phyloP scores from a whole-genome alignment of 1,284 basidiomycete genomes.

The Inonotus hispidus region DNA sequence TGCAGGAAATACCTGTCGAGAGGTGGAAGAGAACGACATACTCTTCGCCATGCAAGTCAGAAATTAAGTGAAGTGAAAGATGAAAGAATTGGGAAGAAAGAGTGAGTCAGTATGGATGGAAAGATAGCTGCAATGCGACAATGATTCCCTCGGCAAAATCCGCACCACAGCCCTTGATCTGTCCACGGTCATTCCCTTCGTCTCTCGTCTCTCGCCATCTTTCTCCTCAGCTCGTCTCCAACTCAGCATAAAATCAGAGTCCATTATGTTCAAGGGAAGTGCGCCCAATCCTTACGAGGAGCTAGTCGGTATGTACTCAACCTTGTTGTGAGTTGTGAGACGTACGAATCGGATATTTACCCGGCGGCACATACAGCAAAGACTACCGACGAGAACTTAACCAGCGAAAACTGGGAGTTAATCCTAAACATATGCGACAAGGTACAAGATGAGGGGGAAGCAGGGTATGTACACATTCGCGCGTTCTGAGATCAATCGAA shows the following conservation, averaged over 20 bases:
- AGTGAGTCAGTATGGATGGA: background rate
- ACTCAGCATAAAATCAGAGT: conserved; percentile 10
- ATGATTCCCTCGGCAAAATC: background rate
- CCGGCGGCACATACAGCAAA: conserved; percentile 50
- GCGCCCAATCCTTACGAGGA: conserved; percentile 87
- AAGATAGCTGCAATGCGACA: background rate
- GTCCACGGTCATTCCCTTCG: background rate
- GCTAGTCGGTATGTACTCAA: conserved; percentile 68
- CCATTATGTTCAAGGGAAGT: conserved; percentile 61
- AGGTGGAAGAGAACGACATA: background rate
- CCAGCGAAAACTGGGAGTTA: conserved; percentile 93
- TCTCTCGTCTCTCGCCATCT: background rate
- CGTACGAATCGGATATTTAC: background rate
- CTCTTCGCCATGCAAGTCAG: conserved; percentile 16
- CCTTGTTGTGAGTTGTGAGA: background rate
- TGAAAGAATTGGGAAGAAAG: too few relatives aligned
- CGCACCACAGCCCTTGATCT: background rate
- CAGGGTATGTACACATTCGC: conserved; percentile 57
- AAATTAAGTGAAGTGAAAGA: background rate
- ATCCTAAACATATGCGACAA: conserved; percentile 97
- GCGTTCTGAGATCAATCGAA: background rate
- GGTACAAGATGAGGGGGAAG: conserved; percentile 81
- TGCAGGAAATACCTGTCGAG: background rate
- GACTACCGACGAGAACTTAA: conserved; percentile 93
- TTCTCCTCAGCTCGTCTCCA: background rate